Conservation (phyloP, 164 flowering plant species). For the Tinospora cordifolia region DNA sequence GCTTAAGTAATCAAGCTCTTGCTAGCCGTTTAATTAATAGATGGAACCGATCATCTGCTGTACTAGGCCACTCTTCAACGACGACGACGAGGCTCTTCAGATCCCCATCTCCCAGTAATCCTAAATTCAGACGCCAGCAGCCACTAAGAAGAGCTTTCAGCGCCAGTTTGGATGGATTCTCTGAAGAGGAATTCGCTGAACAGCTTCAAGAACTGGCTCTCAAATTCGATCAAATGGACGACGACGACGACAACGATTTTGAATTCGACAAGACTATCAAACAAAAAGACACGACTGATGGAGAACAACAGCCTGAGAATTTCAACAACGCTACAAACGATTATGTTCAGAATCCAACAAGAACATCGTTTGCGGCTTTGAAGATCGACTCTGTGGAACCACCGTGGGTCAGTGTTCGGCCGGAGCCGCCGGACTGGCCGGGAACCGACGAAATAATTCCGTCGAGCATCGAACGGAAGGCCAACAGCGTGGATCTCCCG, state of each 20-base stretch:
- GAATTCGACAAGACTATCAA: background rate
- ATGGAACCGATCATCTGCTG: constrained; percentile 25
- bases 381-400: constrained; percentile 21
- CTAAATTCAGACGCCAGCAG: constrained; percentile 15
- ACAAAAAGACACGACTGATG: background rate
- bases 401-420: constrained; percentile 25
- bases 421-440: constrained; percentile 35
- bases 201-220: constrained; percentile 47
- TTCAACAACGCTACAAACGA: too few species aligned
- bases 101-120: constrained; percentile 36
- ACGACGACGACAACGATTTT: constrained; percentile 6
- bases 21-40: constrained; percentile 22
- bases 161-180: constrained; percentile 42
- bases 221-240: constrained; percentile 38
- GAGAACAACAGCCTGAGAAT: background rate
- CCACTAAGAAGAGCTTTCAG: constrained; percentile 36
- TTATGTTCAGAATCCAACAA: too few species aligned
- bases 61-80: constrained; percentile 33
- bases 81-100: constrained; percentile 24
- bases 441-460: constrained; percentile 27
- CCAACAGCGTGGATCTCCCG: constrained; percentile 69
- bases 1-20: constrained; percentile 20
- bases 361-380: too few species aligned
- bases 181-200: constrained; percentile 65
- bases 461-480: constrained; percentile 51